Evolutionary conservation across 2,329 filamentous ascomycete genomes (phyloP).

Genomic region (Blumeriella jaapii): DNA sequence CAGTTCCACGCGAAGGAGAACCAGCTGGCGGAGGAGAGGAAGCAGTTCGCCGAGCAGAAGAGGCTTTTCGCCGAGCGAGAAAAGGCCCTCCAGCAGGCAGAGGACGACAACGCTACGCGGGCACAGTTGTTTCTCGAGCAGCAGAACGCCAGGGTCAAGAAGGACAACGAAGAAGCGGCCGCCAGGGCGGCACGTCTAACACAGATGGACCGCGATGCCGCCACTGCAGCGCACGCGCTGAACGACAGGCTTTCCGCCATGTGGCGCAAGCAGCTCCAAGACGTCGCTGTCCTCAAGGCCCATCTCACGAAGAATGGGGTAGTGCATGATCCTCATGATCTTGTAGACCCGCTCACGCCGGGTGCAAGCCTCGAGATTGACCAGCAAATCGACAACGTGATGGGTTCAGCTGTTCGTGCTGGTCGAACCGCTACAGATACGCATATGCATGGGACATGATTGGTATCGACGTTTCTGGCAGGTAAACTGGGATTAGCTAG

Average conservation of each 20-base stretch:
- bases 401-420: no score
- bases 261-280: conserved; percentile 4
- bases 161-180: background rate
- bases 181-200: background rate
- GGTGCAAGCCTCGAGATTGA: no score
- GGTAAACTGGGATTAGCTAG: no score
- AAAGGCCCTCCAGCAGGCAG: background rate
- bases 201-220: background rate
- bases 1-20: no score
- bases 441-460: no score
- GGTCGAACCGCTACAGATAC: no score
- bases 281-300: conserved; percentile 1
- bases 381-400: no score
- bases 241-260: background rate
- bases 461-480: no score
- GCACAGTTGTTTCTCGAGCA: no score
- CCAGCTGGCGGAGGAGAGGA: background rate
- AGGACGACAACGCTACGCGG: no score
- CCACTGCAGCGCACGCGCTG: conserved; percentile 1
- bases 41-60: no score
- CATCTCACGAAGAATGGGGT: conserved; percentile 1
- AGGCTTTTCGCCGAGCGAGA: background rate
- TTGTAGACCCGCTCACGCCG: background rate
- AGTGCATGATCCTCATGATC: conserved; percentile 1
- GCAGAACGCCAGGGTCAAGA: background rate